Evolutionary conservation across 2,329 filamentous ascomycete species (phyloP).

Genomic region (Aspergillus amoenus): DNA sequence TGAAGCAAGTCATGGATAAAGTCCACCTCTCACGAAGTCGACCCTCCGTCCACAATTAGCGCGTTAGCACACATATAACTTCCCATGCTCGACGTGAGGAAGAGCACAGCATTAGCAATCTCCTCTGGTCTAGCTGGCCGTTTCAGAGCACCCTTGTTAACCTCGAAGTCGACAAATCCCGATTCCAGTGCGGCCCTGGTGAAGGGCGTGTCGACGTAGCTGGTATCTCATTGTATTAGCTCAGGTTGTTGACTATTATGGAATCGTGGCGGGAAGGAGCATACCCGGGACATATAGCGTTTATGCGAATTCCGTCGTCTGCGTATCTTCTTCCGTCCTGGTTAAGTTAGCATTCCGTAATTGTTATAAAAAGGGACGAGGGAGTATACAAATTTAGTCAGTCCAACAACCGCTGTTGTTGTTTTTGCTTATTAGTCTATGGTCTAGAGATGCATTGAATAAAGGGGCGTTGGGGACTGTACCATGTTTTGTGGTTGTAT

Average conservation of each 20-base stretch:
- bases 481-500: slow-evolving; percentile 28
- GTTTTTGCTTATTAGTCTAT: background rate
- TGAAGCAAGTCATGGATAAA: background rate
- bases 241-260: too few relatives aligned
- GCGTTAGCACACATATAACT: slow-evolving; percentile 44
- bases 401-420: slow-evolving; percentile 22
- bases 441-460: too few relatives aligned
- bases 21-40: slow-evolving; percentile 16
- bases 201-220: slow-evolving; percentile 26
- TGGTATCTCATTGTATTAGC: background rate
- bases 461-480: background rate
- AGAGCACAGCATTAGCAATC: slow-evolving; percentile 36
- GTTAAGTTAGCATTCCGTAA: background rate
- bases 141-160: slow-evolving; percentile 49
- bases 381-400: slow-evolving; percentile 23
- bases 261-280: slow-evolving; percentile 15
- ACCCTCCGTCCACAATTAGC: slow-evolving; percentile 30
- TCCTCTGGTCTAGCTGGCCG: slow-evolving; percentile 48
- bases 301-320: slow-evolving; percentile 55
- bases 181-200: slow-evolving; percentile 13
- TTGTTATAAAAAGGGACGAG: too few relatives aligned
- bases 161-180: slow-evolving; percentile 31
- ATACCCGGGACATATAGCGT: slow-evolving; percentile 57
- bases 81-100: slow-evolving; percentile 43
- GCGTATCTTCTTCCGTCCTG: slow-evolving; percentile 51